Conservation (phyloP, 192 early-diverging fungal genomes). For the Podila epicladia region DNA sequence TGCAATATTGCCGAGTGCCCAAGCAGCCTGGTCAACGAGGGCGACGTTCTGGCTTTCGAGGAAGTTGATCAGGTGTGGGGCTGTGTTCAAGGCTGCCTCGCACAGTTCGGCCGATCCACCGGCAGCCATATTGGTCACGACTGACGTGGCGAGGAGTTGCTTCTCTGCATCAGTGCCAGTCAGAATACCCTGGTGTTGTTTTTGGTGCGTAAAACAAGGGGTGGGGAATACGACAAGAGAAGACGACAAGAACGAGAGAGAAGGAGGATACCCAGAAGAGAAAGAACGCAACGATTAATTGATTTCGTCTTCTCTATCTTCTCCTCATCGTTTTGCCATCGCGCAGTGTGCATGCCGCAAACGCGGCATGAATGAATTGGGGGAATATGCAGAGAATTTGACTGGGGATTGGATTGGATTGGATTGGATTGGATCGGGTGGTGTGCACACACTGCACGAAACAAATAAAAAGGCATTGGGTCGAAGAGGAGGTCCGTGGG, state of each 20-base stretch:
- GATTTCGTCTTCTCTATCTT: background rate
- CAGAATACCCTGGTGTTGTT: conserved; percentile 45
- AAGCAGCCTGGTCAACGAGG: conserved; percentile 88
- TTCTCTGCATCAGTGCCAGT: conserved; percentile 58
- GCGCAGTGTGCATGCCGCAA: no score
- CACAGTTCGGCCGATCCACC: conserved; percentile 57
- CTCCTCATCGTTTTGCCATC: no score
- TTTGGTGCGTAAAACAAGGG: no score
- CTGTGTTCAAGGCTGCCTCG: conserved; percentile 53
- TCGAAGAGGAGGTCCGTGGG: conserved; percentile 4
- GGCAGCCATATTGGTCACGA: conserved; percentile 70
- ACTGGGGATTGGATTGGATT: no score
- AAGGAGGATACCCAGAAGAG: no score
- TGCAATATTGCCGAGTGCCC: conserved; percentile 96
- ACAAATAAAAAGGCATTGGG: background rate
- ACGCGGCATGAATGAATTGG: no score
- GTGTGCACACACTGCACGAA: no score
- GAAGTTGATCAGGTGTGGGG: conserved; percentile 61
- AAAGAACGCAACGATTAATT: no score
- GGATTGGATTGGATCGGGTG: no score
- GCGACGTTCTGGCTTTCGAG: conserved; percentile 59
- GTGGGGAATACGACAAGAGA: no score
- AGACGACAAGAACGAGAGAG: no score
- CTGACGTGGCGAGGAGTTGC: conserved; percentile 64
- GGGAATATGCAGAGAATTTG: background rate